These are phyloP conservation scores for Tephrocybe sp. DNA, from an alignment of 768 basidiomycete genomes.

Conservation along the genomic window DNA sequence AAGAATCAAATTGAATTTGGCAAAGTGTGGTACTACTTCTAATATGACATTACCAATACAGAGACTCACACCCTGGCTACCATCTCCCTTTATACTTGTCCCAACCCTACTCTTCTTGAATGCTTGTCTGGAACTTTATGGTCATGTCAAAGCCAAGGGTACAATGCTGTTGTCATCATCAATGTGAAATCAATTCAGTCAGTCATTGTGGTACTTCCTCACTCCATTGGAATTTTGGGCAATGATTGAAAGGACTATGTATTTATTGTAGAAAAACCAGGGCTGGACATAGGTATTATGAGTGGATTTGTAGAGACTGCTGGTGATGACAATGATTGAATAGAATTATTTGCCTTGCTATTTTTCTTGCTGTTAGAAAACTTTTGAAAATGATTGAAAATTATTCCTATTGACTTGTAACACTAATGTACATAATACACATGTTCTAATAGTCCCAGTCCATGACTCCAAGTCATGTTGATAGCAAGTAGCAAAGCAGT, in stretches of 20 bases:
- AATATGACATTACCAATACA: not conserved
- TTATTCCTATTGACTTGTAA: not conserved
- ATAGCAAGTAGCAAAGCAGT: too few species aligned
- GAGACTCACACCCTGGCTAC: conserved; percentile 9
- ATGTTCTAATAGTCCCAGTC: too few species aligned
- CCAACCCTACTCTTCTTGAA: conserved; percentile 6
- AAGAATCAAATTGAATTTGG: conserved; percentile 13
- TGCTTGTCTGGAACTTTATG: conserved; percentile 10
- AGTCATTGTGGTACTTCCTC: conserved; percentile 14
- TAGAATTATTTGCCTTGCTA: not conserved
- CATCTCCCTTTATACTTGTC: conserved; percentile 8
- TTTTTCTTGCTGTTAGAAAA: too few species aligned
- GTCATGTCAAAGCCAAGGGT: conserved; percentile 9
- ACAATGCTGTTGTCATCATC: conserved; percentile 3
- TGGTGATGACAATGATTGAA: not conserved
- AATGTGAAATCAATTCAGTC: conserved; percentile 11
- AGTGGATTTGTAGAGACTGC: conserved; percentile 5
- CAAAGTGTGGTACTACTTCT: conserved; percentile 13
- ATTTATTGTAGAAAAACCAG: conserved; percentile 20
- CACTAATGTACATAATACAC: too few species aligned
- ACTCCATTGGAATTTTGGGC: conserved; percentile 14
- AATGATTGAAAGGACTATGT: conserved; percentile 8
- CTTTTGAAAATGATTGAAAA: not conserved
- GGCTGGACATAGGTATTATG: conserved; percentile 16
- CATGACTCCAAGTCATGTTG: too few species aligned